Evolutionary conservation across 202 grass and related monocot genomes (phyloP).

Genomic region (Carex sylvatica): DNA sequence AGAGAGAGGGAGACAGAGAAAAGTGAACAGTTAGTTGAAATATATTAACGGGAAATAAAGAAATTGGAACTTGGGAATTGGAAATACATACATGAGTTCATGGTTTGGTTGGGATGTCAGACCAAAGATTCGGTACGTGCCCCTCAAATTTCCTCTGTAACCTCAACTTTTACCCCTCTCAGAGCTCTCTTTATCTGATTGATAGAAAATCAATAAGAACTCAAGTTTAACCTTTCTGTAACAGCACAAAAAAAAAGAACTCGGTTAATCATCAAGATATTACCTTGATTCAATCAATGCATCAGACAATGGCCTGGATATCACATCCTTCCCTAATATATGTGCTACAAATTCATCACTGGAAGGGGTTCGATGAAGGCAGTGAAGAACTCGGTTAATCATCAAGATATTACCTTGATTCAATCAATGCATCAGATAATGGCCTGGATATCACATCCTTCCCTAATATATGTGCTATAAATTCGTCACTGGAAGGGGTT

Average conservation of each 20-base stretch:
- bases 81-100: constrained; percentile 71
- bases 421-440: constrained; percentile 85
- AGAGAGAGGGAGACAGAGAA: constrained; percentile 11
- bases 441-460: constrained; percentile 87
- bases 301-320: constrained; percentile 87
- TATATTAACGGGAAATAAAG: constrained; percentile 2
- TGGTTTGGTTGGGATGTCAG: constrained; percentile 81
- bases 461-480: constrained; percentile 87
- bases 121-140: constrained; percentile 91
- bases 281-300: constrained; percentile 92
- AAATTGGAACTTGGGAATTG: constrained; percentile 12
- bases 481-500: constrained; percentile 97
- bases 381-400: constrained; percentile 26
- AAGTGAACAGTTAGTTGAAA: constrained; percentile 15
- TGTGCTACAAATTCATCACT: constrained; percentile 96
- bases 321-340: constrained; percentile 89
- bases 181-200: constrained; percentile 92
- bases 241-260: not conserved
- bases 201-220: constrained; percentile 22
- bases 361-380: constrained; percentile 96
- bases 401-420: constrained; percentile 72
- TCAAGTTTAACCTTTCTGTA: constrained; percentile 11
- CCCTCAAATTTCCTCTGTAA: constrained; percentile 91
- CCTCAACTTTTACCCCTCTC: constrained; percentile 91
- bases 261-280: constrained; percentile 19